A percentile compares a stretch with the other conserved stretches of the same genome.
These are phyloP conservation scores for Globisporangium paddicum DNA, from an alignment of 352 stramenopile genomes.

Conservation along the genomic window DNA sequence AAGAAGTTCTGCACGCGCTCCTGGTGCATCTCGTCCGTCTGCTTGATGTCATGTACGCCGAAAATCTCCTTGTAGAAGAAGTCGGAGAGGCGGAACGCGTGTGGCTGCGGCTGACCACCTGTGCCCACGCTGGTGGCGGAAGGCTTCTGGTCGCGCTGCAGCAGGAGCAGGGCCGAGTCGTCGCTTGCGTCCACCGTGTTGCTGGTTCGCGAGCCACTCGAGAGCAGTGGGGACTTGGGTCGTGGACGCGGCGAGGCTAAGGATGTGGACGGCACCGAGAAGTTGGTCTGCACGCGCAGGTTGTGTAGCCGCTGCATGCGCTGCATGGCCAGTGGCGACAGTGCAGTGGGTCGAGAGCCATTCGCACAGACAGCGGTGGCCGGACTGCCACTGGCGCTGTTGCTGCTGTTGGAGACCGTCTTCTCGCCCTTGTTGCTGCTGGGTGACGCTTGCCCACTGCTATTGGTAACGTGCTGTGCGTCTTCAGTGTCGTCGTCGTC, in stretches of 20 bases:
- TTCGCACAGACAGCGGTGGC: neutral
- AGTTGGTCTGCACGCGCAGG: constrained; percentile 29
- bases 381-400: constrained; percentile 5
- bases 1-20: constrained; percentile 84
- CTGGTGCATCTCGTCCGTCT: constrained; percentile 64
- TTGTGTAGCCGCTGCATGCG: constrained; percentile 31
- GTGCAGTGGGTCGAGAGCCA: neutral
- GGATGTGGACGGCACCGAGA: neutral
- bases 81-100: constrained; percentile 59
- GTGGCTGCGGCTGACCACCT: constrained; percentile 20
- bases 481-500: neutral
- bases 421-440: neutral
- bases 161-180: neutral
- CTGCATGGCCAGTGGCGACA: constrained; percentile 27
- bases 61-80: constrained; percentile 88
- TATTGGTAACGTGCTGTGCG: neutral
- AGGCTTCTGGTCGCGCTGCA: neutral
- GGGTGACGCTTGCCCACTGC: neutral
- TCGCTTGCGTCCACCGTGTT: neutral
- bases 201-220: neutral
- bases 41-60: constrained; percentile 77
- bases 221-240: constrained; percentile 1
- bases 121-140: too few relatives aligned
- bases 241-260: neutral
- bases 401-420: constrained; percentile 1